These are phyloP conservation scores for Podospora pseudoanserina DNA, from an alignment of 495 filamentous ascomycete genomes.

Conservation along the genomic window DNA sequence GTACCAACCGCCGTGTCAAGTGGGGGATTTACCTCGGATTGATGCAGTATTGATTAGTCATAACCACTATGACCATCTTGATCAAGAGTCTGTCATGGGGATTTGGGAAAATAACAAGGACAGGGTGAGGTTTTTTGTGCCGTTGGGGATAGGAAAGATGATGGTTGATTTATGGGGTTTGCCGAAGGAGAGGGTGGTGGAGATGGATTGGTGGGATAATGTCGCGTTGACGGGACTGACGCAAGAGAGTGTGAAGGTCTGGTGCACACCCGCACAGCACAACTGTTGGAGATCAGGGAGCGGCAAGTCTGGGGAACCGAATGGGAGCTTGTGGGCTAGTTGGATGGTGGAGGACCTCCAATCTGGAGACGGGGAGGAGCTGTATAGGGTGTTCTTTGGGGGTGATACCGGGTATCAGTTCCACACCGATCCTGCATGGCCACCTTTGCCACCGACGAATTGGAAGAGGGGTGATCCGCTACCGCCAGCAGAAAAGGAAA, in stretches of 20 bases:
- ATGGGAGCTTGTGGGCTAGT: constrained; percentile 44
- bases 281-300: constrained; percentile 35
- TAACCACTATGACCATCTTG: constrained; percentile 55
- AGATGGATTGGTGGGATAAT: constrained; percentile 54
- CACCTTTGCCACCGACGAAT: constrained; percentile 16
- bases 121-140: constrained; percentile 43
- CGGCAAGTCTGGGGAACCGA: constrained; percentile 31
- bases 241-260: constrained; percentile 31
- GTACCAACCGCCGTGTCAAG: constrained; percentile 46
- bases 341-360: constrained; percentile 43
- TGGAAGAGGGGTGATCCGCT: neutral
- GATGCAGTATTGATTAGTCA: constrained; percentile 51
- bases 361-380: neutral
- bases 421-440: constrained; percentile 27
- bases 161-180: constrained; percentile 42
- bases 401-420: constrained; percentile 36
- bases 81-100: constrained; percentile 38
- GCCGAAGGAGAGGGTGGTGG: constrained; percentile 36
- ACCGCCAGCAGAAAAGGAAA: constrained; percentile 1
- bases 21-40: constrained; percentile 46
- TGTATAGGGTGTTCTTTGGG: constrained; percentile 25
- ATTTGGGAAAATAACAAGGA: constrained; percentile 33
- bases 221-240: constrained; percentile 23
- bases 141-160: constrained; percentile 34
- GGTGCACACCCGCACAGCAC: constrained; percentile 47